Evolutionary conservation across 164 flowering plant genomes (phyloP), one percentile per base, ranked within the genome.

Genomic region (Piper betle): DNA sequence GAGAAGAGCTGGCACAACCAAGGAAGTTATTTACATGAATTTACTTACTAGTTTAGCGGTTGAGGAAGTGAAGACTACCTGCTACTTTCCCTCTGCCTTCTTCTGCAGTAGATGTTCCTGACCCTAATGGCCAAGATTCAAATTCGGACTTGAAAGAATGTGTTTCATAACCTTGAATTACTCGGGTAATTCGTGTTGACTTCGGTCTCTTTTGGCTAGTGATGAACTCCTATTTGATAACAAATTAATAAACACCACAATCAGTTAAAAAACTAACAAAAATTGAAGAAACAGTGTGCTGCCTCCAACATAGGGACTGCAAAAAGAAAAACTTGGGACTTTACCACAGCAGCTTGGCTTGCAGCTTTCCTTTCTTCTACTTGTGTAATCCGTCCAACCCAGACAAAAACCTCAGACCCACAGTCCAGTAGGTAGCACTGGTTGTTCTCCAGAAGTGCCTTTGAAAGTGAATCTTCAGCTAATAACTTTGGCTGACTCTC

Each of bases 21-120:
- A 69, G 43, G 5, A 66, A 39, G 55, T 62, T 37, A 39, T 57
- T n/a, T 19, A 42, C 38, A 16, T 72, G 46, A 67, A 38, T 40
- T 39, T 39, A 15, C 61, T 39, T 13, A 39, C 4, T 37, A 38
- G 46, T 13, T 6, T 20, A 39, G 11, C 20, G 3, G 4, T 18
- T 5, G 18, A 60, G 69, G 13, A 57, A 58, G 54, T 17, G 58
- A 52, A 20, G 13, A 37, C 25, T 74, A 94, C 99, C 99, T 72
- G 99, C 97, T 63, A 94, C 99, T 83, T 87, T 94, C 69, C 97
- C 97, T 69, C 97, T 80, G 68, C 99, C 96, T 48, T 94, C 99
- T 68, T 94, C 99, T 62, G 90, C 75, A 74, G 73, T 83, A 62
- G 93, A 72, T 64, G 91, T 64, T 18, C 79, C 77, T 54, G 94